Percentiles rank a stretch among this genome's conserved stretches.
These are phyloP conservation scores for Pestalotiopsis sp. DNA, from an alignment of 2,329 filamentous ascomycete genomes.

Conservation along the genomic window DNA sequence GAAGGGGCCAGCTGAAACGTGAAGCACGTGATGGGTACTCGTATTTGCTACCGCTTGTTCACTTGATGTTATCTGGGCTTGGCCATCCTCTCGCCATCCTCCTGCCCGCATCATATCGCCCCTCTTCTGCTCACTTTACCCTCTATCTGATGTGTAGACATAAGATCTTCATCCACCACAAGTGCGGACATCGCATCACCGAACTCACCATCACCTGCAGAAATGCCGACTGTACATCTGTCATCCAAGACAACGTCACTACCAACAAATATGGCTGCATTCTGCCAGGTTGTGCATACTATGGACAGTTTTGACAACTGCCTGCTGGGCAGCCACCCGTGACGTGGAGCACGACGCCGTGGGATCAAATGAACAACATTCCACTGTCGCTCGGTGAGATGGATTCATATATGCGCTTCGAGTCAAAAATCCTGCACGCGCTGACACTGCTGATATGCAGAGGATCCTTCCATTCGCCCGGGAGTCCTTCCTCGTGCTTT, in stretches of 20 bases:
- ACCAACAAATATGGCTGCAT: slow-evolving; percentile 13
- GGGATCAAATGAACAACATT: not conserved
- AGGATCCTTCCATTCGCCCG: too few relatives aligned
- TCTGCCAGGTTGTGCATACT: slow-evolving; percentile 8
- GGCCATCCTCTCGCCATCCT: not conserved
- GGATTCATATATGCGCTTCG: too few relatives aligned
- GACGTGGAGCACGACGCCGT: not conserved
- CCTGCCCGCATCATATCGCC: not conserved
- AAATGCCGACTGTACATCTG: slow-evolving; percentile 3
- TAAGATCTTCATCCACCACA: slow-evolving; percentile 10
- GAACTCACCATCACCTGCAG: slow-evolving; percentile 6
- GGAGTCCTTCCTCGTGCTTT: too few relatives aligned
- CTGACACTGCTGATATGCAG: too few relatives aligned
- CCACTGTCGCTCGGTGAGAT: too few relatives aligned
- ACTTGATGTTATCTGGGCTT: not conserved
- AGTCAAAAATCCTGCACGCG: too few relatives aligned
- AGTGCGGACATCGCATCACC: slow-evolving; percentile 10
- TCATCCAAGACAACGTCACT: not conserved
- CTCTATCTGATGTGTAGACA: slow-evolving; percentile 4
- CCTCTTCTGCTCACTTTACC: not conserved
- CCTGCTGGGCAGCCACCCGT: not conserved
- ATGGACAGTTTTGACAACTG: slow-evolving; percentile 7
- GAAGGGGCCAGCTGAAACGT: not conserved
- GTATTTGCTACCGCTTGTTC: not conserved
- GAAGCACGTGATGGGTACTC: not conserved